These are phyloP conservation scores for Kurtzmaniella quercitrusa DNA, from an alignment of 1,139 yeast species.

Conservation along the genomic window DNA sequence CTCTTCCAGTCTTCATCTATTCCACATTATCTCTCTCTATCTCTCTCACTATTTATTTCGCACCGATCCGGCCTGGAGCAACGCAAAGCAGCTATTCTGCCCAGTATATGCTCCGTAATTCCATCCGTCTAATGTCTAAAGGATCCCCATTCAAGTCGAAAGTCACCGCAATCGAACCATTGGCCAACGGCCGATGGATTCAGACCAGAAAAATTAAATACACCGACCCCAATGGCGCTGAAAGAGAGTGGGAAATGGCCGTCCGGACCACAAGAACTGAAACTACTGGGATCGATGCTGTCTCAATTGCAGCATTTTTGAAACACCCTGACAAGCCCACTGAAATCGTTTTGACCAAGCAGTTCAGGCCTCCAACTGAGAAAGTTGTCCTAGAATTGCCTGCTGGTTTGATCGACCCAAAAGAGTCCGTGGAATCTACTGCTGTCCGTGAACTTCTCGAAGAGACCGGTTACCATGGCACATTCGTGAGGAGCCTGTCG, in stretches of 20 bases:
- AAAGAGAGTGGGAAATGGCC: conserved; percentile 87
- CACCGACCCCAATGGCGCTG: conserved; percentile 60
- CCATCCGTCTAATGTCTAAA: conserved; percentile 9
- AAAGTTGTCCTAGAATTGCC: conserved; percentile 91
- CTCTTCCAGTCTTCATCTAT: no score
- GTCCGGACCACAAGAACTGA: conserved; percentile 73
- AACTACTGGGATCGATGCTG: conserved; percentile 74
- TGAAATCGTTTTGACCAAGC: conserved; percentile 73
- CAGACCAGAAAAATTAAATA: conserved; percentile 59
- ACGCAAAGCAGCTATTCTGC: background rate
- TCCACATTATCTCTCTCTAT: no score
- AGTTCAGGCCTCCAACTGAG: conserved; percentile 86
- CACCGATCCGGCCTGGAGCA: background rate
- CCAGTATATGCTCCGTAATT: background rate
- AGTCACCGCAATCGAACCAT: conserved; percentile 26
- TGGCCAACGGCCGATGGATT: conserved; percentile 40
- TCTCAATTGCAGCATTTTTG: conserved; percentile 76
- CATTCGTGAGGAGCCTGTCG: conserved; percentile 46
- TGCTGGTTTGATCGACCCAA: conserved; percentile 88
- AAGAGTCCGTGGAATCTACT: conserved; percentile 70
- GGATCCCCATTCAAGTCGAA: conserved; percentile 36
- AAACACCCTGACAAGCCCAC: conserved; percentile 41
- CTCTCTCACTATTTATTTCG: background rate
- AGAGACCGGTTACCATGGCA: conserved; percentile 88
- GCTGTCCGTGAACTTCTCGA: conserved; percentile 85